Evolutionary conservation across 2,329 filamentous ascomycete genomes (phyloP), one percentile per base, ranked within the genome.

Genomic region (Colletotrichum cuscutae): DNA sequence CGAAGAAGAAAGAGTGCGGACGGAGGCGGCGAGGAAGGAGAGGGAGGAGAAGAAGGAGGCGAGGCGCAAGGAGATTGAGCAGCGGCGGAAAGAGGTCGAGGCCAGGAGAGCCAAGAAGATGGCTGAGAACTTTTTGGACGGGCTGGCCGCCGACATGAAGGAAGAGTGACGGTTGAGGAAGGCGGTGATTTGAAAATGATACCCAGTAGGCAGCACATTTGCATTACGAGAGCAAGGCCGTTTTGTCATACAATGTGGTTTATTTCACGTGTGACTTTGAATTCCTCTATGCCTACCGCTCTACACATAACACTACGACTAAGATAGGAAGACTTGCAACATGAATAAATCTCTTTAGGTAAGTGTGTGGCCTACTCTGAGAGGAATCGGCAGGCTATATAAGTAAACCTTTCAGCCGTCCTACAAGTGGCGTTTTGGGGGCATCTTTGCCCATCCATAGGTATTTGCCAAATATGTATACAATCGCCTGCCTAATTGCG

Each of bases 101-200:
- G 84, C 84, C 76, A 84, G 86, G 77, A 85, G 89, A 79, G 89
- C 89, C 35, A 92, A 90, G 82, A 91, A 90, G 77, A 88, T 93
- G 81, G 93, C 94, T 42, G 93, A 94, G 77, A 89, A 84, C 75
- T 97, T 97, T 81, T 80, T 97, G 77, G 89, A 92, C 66, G 88
- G 88, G 22, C 81, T 93, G 72, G 83, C 74, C 8, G 49, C 65
- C 12, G 65, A 68, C 46, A 68, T 74, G 22, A 56, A 63, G 28
- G 28, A 30, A 35, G 3, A 53, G 42, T 13, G 22, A 24, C 8
- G 12, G 53, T 28, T n/a, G 13, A 35, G 24, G 15, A n/a, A 13
- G 26, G 26, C 24, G 24, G 22, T 4, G 15, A 24, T 5, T 8
- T 5, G 5, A 35, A 35, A 35, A 65, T 30, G 19, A 28, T 19